Conservation (phyloP, 2,329 filamentous ascomycete species). For the Akanthomyces muscarius region DNA sequence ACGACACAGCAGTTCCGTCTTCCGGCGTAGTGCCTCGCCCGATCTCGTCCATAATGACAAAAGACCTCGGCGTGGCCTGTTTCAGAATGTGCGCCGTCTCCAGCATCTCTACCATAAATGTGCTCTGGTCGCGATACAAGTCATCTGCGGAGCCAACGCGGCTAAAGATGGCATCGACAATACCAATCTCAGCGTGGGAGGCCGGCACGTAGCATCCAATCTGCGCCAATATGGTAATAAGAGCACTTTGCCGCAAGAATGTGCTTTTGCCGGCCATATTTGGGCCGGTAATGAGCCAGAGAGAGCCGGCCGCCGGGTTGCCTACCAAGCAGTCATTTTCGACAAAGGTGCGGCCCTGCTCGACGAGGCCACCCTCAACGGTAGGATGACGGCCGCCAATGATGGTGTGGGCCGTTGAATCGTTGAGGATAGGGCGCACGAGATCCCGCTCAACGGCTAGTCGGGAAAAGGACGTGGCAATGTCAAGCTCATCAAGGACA, state of each 20-base stretch:
- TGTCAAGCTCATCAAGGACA: constrained; percentile 91
- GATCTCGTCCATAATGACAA: constrained; percentile 98
- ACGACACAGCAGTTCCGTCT: constrained; percentile 86
- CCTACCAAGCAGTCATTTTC: constrained; percentile 82
- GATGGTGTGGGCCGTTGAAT: constrained; percentile 65
- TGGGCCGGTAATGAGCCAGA: constrained; percentile 73
- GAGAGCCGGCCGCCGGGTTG: constrained; percentile 56
- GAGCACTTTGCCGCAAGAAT: constrained; percentile 89
- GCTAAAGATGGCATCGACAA: constrained; percentile 95
- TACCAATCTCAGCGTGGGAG: constrained; percentile 74
- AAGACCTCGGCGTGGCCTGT: constrained; percentile 75
- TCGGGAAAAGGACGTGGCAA: constrained; percentile 78
- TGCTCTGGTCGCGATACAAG: constrained; percentile 90
- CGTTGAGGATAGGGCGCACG: constrained; percentile 68
- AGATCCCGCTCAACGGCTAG: constrained; percentile 72
- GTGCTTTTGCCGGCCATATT: constrained; percentile 99
- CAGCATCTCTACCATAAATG: constrained; percentile 99
- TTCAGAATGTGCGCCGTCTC: constrained; percentile 90
- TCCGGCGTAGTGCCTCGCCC: constrained; percentile 90
- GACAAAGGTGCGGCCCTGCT: constrained; percentile 77
- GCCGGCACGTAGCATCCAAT: constrained; percentile 91
- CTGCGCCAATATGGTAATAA: constrained; percentile 91
- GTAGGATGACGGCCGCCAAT: constrained; percentile 87
- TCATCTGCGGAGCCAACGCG: constrained; percentile 93
- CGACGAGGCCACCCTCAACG: constrained; percentile 76